Conservation (phyloP, 352 stramenopile genomes). For the Thraustotheca clavata region DNA sequence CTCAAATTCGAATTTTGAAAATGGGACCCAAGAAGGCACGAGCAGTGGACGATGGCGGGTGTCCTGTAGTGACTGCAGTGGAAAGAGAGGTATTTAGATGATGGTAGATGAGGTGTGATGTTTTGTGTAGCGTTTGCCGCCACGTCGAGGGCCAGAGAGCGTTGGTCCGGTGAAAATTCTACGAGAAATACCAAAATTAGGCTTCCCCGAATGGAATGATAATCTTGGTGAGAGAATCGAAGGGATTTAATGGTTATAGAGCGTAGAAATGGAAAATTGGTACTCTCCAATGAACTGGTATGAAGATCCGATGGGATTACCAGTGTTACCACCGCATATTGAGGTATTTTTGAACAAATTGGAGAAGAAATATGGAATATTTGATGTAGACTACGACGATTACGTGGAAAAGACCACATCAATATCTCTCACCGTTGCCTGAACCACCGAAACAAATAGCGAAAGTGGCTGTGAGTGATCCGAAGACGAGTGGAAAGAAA, state of each 20-base stretch:
- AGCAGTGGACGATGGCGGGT: neutral
- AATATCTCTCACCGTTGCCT: constrained; percentile 46
- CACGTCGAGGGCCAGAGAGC: constrained; percentile 15
- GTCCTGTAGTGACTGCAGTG: neutral
- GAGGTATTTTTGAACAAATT: neutral
- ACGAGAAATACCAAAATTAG: constrained; percentile 24
- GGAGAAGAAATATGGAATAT: too few relatives aligned
- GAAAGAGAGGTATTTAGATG: constrained; percentile 9
- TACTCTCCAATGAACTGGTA: constrained; percentile 31
- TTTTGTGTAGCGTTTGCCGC: neutral
- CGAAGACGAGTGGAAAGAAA: neutral
- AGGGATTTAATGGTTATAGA: neutral
- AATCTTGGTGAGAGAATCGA: constrained; percentile 18
- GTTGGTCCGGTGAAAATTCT: constrained; percentile 40
- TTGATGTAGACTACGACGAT: constrained; percentile 23
- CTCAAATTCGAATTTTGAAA: neutral
- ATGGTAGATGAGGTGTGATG: neutral
- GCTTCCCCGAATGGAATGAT: constrained; percentile 61
- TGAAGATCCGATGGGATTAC: constrained; percentile 33
- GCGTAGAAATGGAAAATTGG: constrained; percentile 42
- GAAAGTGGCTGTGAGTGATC: constrained; percentile 1
- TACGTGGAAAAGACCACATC: constrained; percentile 50
- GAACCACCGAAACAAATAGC: constrained; percentile 29
- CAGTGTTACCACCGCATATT: constrained; percentile 28
- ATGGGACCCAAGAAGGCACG: constrained; percentile 17